Conservation (phyloP, 129 eudicot species). For the Dittrichia graveolens region DNA sequence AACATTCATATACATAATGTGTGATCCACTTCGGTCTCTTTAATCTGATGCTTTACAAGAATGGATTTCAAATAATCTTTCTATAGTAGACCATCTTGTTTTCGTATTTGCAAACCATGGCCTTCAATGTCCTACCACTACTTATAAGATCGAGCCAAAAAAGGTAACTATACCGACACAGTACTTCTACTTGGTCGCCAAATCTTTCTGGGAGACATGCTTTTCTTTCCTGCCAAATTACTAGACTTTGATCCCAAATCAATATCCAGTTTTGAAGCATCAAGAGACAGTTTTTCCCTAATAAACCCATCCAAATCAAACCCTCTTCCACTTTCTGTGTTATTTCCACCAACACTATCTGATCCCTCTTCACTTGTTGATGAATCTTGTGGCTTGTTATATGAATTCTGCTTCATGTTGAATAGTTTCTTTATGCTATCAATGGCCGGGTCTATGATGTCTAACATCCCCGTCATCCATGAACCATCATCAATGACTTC, state of each 20-base stretch:
- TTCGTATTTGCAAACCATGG: background rate
- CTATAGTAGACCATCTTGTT: background rate
- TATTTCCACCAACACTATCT: conserved; percentile 22
- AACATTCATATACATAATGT: too few species aligned
- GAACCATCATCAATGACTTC: conserved; percentile 92
- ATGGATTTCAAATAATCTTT: too few species aligned
- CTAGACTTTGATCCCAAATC: conserved; percentile 43
- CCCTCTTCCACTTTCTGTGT: conserved; percentile 44
- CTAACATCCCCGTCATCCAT: conserved; percentile 90
- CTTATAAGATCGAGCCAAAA: conserved; percentile 1
- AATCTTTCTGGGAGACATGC: conserved; percentile 29
- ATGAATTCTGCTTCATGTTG: conserved; percentile 56
- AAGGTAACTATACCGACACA: conserved; percentile 6
- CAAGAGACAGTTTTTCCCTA: conserved; percentile 54
- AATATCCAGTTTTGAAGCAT: conserved; percentile 64
- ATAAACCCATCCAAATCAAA: conserved; percentile 72
- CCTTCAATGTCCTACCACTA: conserved; percentile 16
- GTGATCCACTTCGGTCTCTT: too few species aligned
- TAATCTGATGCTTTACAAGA: too few species aligned
- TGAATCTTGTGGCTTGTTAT: conserved; percentile 41
- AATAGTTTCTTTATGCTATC: conserved; percentile 82
- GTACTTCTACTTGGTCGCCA: conserved; percentile 43
- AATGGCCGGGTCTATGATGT: conserved; percentile 90
- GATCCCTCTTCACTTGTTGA: conserved; percentile 31
- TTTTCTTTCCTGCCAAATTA: conserved; percentile 18